phyloP scores from a whole-genome alignment of 257 asterid species.

The Lithospermum erythrorhizon region DNA sequence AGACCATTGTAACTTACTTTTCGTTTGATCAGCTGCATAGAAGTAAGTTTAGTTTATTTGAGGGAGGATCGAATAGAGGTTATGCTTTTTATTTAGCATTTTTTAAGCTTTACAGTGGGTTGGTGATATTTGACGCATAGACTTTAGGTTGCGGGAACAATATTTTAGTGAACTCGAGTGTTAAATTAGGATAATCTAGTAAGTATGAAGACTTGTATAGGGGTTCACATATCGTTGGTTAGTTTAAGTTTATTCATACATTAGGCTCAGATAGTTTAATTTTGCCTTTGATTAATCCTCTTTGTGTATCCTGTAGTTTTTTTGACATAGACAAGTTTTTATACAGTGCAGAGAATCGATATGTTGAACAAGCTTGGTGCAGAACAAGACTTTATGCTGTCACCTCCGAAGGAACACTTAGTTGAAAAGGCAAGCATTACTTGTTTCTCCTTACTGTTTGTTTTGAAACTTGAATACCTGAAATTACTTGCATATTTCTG shows the following conservation, averaged over 20 bases:
- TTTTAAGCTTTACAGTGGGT: background rate
- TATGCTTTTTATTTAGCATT: background rate
- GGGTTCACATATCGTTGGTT: background rate
- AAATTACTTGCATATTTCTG: background rate
- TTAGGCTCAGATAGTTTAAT: background rate
- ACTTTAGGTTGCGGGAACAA: background rate
- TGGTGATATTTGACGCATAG: background rate
- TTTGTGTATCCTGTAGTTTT: background rate
- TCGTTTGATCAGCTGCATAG: background rate
- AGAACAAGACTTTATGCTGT: conserved; percentile 29
- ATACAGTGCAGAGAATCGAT: conserved; percentile 28
- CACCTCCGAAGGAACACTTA: conserved; percentile 54
- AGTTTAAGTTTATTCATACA: background rate
- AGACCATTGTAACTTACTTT: background rate
- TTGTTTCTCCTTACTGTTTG: conserved; percentile 6
- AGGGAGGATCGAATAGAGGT: background rate
- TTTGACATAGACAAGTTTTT: conserved; percentile 10
- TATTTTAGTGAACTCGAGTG: background rate
- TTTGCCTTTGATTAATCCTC: background rate
- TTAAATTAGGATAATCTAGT: background rate
- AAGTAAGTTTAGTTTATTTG: background rate
- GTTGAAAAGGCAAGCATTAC: conserved; percentile 52
- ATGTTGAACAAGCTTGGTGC: conserved; percentile 29
- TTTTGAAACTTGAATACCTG: background rate
- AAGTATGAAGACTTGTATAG: background rate